Evolutionary conservation across 2,329 filamentous ascomycete species (phyloP).

Genomic region (Emergomyces orientalis): DNA sequence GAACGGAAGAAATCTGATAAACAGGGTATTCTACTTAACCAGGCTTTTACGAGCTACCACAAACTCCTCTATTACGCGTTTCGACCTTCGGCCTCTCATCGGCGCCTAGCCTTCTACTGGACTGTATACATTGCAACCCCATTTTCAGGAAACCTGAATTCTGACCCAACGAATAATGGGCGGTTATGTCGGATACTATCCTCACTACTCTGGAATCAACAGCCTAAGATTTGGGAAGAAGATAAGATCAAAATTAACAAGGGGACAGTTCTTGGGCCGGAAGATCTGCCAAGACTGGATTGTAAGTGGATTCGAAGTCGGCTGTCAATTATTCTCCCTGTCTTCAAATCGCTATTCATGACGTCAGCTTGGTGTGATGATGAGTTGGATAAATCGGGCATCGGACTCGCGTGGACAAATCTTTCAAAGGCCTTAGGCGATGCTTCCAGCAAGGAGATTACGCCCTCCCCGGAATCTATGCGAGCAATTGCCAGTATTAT

Average conservation of each 20-base stretch:
- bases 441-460: slow-evolving; percentile 72
- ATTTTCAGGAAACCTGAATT: slow-evolving; percentile 48
- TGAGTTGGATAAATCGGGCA: slow-evolving; percentile 30
- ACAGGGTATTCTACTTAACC: slow-evolving; percentile 35
- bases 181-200: slow-evolving; percentile 61
- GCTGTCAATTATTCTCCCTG: slow-evolving; percentile 53
- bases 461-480: slow-evolving; percentile 73
- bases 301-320: slow-evolving; percentile 78
- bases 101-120: slow-evolving; percentile 71
- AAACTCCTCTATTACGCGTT: slow-evolving; percentile 77
- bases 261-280: slow-evolving; percentile 53
- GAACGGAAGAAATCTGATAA: slow-evolving; percentile 53
- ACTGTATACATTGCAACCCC: slow-evolving; percentile 60
- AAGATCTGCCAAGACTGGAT: slow-evolving; percentile 78
- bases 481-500: slow-evolving; percentile 66
- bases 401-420: slow-evolving; percentile 52
- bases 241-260: slow-evolving; percentile 30
- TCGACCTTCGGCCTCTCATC: slow-evolving; percentile 55
- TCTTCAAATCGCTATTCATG: slow-evolving; percentile 47
- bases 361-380: slow-evolving; percentile 42
- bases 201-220: slow-evolving; percentile 50
- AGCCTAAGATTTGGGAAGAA: slow-evolving; percentile 59
- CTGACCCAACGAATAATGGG: slow-evolving; percentile 43
- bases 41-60: slow-evolving; percentile 63
- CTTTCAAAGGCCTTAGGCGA: slow-evolving; percentile 54